Base-by-base conservation (phyloP, 2,329 filamentous ascomycete species). In the Fusarium agapanthi region DNA sequence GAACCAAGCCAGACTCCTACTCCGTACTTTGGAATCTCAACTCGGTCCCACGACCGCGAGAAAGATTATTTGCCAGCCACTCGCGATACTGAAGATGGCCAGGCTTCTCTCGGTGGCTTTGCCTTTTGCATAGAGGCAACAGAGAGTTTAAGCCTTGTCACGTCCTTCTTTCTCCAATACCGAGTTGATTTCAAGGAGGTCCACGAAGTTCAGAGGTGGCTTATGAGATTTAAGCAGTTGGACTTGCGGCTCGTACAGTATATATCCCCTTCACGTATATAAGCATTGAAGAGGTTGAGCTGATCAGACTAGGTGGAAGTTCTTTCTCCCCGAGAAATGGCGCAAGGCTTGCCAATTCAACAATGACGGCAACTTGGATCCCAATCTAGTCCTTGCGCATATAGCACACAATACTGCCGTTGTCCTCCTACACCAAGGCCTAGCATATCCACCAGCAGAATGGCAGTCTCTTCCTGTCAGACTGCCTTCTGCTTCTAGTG, bases 61-160 rank as follows among this genome's bases (percentile, higher is more conserved):
- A 69, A 75, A 6, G 77, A 76, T 14, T 44, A 53, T 22, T 24
- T 61, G 6, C 54, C 58, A 6, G 61, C 50, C 11, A 62, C 45
- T n/a, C 50, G 61, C 22, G 65, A 66, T 20, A 60, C 26, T 3
- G 70, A 69, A 16, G 65, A 62, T 2, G 70, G 59, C 1, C 76
- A 80, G 26, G 72, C 74, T 12, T 77, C 77, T 10, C 60, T 84
- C 5, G 83, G 80, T 18, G 82, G 83, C 0, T 84, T 85, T 56
- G 84, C 84, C 0, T 86, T 84, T 65, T 80, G 79, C n/a, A 81
- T 85, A n/a, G 84, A 85, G 65, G 83, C 83, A 0, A 84, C 83
- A 0, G 84, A 85, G 63, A 83, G 81, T 10, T 74, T 85, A 5
- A 83, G 80, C 32, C 80, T 80, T 3, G 83, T 85, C 2, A 83